Base-by-base conservation (phyloP, 2,329 filamentous ascomycete species). In the Pestalotiopsis sp. region DNA sequence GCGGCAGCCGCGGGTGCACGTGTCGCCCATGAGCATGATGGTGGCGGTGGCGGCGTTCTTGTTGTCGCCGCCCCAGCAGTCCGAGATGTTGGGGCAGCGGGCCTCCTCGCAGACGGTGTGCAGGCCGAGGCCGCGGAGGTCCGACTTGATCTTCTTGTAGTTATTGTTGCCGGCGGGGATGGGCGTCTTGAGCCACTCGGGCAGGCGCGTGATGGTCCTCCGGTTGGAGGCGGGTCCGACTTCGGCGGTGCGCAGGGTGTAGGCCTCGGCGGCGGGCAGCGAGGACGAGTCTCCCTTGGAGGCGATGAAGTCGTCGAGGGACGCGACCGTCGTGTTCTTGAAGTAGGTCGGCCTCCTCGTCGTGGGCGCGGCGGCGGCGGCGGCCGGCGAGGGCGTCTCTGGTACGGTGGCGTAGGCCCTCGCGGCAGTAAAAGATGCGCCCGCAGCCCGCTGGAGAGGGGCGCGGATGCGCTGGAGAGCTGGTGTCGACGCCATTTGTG, bases 11-110 rank as follows among this genome's bases (percentile, higher is more conserved):
- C 96, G 89, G 20, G 96, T 99, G 82, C 96, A 99, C 9, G 95
- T 98, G 80, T 99, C 96, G 72, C 96, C 96, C 95, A 98, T 98
- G 62, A 99, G 85, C 96, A 99, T 99, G 81, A 99, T 98, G 12
- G 96, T 99, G 2, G 96, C 96, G 39, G 96, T 99, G 4, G 96
- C 96, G 31, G 94, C 92, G 73, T 90, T 91, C 84, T 97, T 97
- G 80, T 92, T 90, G 77, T 87, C 90, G 41, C 96, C 96, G 70
- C 96, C 96, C 96, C 96, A 99, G 85, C 96, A 99, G 80, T 98
- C 95, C 72, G 92, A 94, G 70, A 99, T 97, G 81, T 99, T 99
- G 70, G 96, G 96, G 81, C 96, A 99, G 73, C 94, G 90, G 1
- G 96, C 96, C 83, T 99, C 96, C 83, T 99, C 96, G 81, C 96